phyloP scores from a whole-genome alignment of 2,329 filamentous ascomycete genomes.

The Pseudogymnoascus sp. region DNA sequence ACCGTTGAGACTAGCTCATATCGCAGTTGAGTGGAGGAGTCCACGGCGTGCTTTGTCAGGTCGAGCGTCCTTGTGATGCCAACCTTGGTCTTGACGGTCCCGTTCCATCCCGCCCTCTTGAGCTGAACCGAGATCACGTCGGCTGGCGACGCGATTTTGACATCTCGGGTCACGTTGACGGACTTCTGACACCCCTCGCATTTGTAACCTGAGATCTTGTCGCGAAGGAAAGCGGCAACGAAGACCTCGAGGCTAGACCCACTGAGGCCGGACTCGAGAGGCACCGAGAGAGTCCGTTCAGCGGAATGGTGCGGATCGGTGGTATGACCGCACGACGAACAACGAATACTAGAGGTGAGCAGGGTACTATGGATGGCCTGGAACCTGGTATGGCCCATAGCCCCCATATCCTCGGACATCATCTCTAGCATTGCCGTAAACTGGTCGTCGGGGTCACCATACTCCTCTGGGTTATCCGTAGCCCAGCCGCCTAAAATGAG shows the following conservation, averaged over 20 bases:
- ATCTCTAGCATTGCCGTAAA: slow-evolving; percentile 22
- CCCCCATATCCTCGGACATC: slow-evolving; percentile 23
- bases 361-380: slow-evolving; percentile 19
- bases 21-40: slow-evolving; percentile 11
- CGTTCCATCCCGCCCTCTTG: slow-evolving; percentile 23
- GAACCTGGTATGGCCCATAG: slow-evolving; percentile 10
- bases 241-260: slow-evolving; percentile 19
- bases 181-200: slow-evolving; percentile 22
- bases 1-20: slow-evolving; percentile 29
- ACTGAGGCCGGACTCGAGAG: slow-evolving; percentile 19
- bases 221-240: slow-evolving; percentile 20
- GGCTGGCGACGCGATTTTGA: slow-evolving; percentile 20
- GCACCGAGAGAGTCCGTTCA: slow-evolving; percentile 23
- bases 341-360: slow-evolving; percentile 18
- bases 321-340: slow-evolving; percentile 21
- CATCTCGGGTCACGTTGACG: slow-evolving; percentile 13
- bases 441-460: slow-evolving; percentile 29
- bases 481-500: slow-evolving; percentile 19
- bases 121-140: slow-evolving; percentile 25
- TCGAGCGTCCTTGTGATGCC: slow-evolving; percentile 20
- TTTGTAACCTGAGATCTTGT: slow-evolving; percentile 21
- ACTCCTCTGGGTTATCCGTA: slow-evolving; percentile 16
- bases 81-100: slow-evolving; percentile 16
- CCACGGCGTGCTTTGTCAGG: slow-evolving; percentile 19
- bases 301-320: slow-evolving; percentile 18